Evolutionary conservation across 2,329 filamentous ascomycete genomes (phyloP), one percentile per base, ranked within the genome.

Genomic region (Cladorrhinum sp.): DNA sequence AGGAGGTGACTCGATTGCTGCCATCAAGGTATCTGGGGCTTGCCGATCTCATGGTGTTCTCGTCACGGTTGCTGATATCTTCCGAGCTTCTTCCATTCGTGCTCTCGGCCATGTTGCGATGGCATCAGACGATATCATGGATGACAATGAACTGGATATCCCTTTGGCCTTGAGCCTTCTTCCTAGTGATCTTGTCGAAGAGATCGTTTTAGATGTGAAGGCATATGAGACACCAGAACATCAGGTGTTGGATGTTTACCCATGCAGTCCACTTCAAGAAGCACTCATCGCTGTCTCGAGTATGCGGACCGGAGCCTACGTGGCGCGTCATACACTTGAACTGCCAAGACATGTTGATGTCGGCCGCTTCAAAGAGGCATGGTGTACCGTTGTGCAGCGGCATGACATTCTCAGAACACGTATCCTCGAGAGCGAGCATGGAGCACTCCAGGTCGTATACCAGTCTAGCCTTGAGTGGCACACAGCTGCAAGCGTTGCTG

Each of bases 1-100:
- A 1, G 79, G 78, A 1, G 79, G 80, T 6, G 79, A 82, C 68
- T 82, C 79, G 0, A 71, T 82, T 1, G 71, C 75, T 16, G 79
- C 79, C 1, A 82, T 82, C 79, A 78, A 73, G 58, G 72, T 82
- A 3, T 78, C 81, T 1, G 74, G 77, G 0, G 72, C 53, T 74
- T 76, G 78, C 2, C 72, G 72, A 72, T 18, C 16, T 2, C 68
- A 71, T 4, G 72, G 74, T 2, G 64, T 81, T 3, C 59, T 69
- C 0, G 63, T 81, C 50, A 78, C 76, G 1, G 78, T 82, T 1
- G 76, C 77, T 1, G 74, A 74, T 52, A 75, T 81, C 49, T 80
- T 82, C 61, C 74, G 53, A 25, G 25, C 58, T 7, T n/a, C 58
- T 5, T 57, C 48, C 8, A 57, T 60, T 24, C 58, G 58, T 20